These are phyloP conservation scores for Kluyveromyces sp. DNA, from an alignment of 1,139 yeast species.

Conservation along the genomic window DNA sequence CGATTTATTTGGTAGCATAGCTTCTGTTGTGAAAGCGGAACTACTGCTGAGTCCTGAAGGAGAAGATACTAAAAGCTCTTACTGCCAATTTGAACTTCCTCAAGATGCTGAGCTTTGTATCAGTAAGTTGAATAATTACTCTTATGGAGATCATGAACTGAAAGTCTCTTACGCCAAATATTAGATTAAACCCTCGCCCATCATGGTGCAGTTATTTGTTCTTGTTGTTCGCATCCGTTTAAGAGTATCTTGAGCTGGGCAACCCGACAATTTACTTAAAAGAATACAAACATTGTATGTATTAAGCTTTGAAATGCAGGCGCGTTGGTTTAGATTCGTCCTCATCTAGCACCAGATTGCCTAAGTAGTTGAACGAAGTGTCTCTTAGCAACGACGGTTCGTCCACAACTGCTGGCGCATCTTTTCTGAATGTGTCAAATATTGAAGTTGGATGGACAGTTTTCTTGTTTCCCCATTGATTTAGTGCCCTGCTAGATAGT, in stretches of 20 bases:
- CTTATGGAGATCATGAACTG: slow-evolving; percentile 76
- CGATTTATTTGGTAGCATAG: slow-evolving; percentile 83
- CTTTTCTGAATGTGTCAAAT: not conserved
- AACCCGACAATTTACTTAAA: not conserved
- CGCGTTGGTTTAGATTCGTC: slow-evolving; percentile 14
- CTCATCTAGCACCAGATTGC: slow-evolving; percentile 10
- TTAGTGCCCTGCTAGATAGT: slow-evolving; percentile 6
- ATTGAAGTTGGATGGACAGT: not conserved
- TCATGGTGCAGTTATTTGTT: too few relatives aligned
- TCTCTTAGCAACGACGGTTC: slow-evolving; percentile 9
- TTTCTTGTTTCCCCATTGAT: not conserved
- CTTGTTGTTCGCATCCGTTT: not conserved
- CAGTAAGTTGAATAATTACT: slow-evolving; percentile 65
- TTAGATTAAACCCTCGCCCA: too few relatives aligned
- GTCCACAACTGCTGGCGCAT: not conserved
- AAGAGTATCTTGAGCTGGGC: not conserved
- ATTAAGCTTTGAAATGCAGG: slow-evolving; percentile 9
- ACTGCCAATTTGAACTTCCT: slow-evolving; percentile 64
- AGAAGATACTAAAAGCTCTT: slow-evolving; percentile 75
- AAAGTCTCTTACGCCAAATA: slow-evolving; percentile 53
- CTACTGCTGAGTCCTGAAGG: slow-evolving; percentile 61
- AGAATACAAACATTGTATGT: not conserved
- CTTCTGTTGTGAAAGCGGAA: slow-evolving; percentile 71
- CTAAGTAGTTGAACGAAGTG: slow-evolving; percentile 18
- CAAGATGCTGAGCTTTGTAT: slow-evolving; percentile 73